Base-by-base conservation (phyloP, 176 grass and related monocot species). In the Oryza officinalis region DNA sequence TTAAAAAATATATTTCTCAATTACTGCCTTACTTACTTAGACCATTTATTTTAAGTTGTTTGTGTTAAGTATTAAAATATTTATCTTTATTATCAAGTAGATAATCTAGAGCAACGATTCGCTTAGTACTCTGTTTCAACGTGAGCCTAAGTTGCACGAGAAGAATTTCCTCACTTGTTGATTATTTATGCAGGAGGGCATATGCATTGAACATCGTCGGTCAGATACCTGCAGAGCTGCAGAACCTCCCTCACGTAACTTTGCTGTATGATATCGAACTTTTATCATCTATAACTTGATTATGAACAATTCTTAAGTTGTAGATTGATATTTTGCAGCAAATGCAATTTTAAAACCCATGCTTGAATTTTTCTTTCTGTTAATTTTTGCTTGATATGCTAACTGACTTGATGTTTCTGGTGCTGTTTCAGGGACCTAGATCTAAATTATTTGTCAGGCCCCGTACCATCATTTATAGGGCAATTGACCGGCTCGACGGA, bases 381-480 rank as follows among this genome's bases (percentile, higher is more conserved):
- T n/a, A n/a, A n/a, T n/a, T n/a, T n/a, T n/a, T n/a, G n/a, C n/a
- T n/a, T n/a, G n/a, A n/a, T n/a, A n/a, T n/a, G 69, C 13, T 65
- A n/a, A 83, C 25, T 30, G 2, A 15, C 25, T 30, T 18, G 5
- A 30, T 31, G 25, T 28, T 72, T 86, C 67, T 54, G 22, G 52
- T 80, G 23, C 41, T 9, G 7, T 85, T 84, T 61, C 89, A 94
- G 92, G 84, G 32, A 89, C 64, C 76, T 94, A 10, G 40, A 4
- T 10, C 84, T 72, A 71, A 94, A 91, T 71, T 91, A 87, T n/a
- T 76, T 94, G 82, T 85, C 77, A 8, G 92, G 87, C 65, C 65
- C 83, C 5, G 23, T 94, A 47, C 92, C 92, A 10, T 81, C 92
- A 82, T 94, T 94, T 52, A 72, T 94, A 3, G 89, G 86, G 18